phyloP scores from a whole-genome alignment of 2,329 filamentous ascomycete species.

The Thermochaetoides dissita region DNA sequence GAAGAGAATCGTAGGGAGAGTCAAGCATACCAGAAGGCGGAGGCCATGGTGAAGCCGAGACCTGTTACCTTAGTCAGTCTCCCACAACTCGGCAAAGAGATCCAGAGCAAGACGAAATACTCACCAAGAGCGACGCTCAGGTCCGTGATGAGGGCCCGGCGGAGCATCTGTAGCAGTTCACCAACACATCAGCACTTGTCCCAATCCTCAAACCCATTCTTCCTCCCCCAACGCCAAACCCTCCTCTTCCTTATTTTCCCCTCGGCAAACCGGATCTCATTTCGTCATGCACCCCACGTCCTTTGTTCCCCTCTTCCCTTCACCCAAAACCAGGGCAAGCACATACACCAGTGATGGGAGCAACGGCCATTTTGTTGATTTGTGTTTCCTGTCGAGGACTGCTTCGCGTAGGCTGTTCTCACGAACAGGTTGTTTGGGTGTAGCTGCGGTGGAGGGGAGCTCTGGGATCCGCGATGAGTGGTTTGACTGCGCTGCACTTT shows the following conservation, averaged over 20 bases:
- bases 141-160: slow-evolving; percentile 43
- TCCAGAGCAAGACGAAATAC: slow-evolving; percentile 17
- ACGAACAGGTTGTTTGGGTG: no score
- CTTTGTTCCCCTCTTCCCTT: no score
- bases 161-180: slow-evolving; percentile 39
- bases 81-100: neutral
- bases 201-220: neutral
- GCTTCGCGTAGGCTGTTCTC: no score
- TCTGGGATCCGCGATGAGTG: no score
- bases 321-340: slow-evolving; percentile 1
- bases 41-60: slow-evolving; percentile 40
- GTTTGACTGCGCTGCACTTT: no score
- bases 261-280: no score
- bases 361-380: slow-evolving; percentile 32
- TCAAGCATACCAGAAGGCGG: slow-evolving; percentile 40
- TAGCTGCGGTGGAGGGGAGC: no score
- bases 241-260: no score
- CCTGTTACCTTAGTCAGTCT: slow-evolving; percentile 22
- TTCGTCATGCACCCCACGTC: no score
- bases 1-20: no score
- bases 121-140: slow-evolving; percentile 41
- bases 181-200: slow-evolving; percentile 21
- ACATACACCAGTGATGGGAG: slow-evolving; percentile 48
- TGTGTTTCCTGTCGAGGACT: slow-evolving; percentile 3
- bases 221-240: no score